These are phyloP conservation scores for Salix udensis DNA, from an alignment of 345 rosid species.

Conservation along the genomic window DNA sequence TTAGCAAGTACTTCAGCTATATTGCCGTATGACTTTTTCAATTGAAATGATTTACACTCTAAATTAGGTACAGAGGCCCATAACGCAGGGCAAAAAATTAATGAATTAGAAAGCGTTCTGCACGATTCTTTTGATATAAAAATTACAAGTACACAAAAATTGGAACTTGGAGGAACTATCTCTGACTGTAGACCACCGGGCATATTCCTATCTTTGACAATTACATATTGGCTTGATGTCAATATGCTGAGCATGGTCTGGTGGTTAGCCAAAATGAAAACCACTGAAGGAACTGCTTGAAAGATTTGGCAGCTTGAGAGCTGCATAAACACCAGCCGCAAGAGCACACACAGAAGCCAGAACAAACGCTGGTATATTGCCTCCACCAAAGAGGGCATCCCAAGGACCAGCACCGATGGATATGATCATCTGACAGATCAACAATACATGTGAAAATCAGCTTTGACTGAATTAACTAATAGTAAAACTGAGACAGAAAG, in stretches of 20 bases:
- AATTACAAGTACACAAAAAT: conserved; percentile 12
- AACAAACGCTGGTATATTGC: conserved; percentile 87
- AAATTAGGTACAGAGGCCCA: conserved; percentile 25
- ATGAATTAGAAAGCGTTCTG: conserved; percentile 32
- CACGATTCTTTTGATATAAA: conserved; percentile 10
- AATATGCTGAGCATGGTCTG: not conserved
- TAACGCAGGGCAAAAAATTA: conserved; percentile 31
- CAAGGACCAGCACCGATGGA: conserved; percentile 96
- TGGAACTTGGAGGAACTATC: not conserved
- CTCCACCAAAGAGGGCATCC: conserved; percentile 97
- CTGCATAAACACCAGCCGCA: conserved; percentile 66
- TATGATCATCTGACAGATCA: conserved; percentile 59
- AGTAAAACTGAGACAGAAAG: not conserved
- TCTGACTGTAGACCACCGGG: conserved; percentile 7
- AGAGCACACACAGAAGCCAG: conserved; percentile 70
- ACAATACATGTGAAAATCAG: conserved; percentile 12
- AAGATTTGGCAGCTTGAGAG: conserved; percentile 63
- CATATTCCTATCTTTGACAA: not conserved
- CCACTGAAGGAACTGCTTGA: conserved; percentile 57
- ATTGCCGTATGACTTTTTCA: conserved; percentile 8
- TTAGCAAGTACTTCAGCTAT: not conserved
- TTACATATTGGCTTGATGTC: not conserved
- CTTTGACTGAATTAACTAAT: not conserved
- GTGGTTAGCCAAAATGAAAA: conserved; percentile 66
- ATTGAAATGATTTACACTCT: conserved; percentile 28